phyloP scores from a whole-genome alignment of 225 moss, liverwort and hornwort genomes.

The Antitrichia curtipendula region DNA sequence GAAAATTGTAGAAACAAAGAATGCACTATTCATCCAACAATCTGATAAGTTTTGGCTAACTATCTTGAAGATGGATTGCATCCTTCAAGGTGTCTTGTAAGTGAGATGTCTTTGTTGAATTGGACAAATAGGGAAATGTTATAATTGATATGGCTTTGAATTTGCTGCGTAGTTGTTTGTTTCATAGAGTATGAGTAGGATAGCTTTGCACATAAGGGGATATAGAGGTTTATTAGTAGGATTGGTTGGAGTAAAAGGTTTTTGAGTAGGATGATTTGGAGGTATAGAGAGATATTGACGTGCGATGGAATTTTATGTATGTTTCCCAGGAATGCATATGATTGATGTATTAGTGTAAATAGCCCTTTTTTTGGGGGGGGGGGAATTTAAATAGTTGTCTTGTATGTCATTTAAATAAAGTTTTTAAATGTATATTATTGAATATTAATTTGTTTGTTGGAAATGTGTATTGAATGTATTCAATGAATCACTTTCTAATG shows the following conservation, averaged over 20 bases:
- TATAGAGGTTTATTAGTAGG: no score
- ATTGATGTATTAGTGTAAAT: not conserved
- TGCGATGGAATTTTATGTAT: not conserved
- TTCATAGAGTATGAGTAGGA: not conserved
- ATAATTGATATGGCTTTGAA: not conserved
- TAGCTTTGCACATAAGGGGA: no score
- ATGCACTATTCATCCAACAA: no score
- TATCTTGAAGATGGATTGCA: no score
- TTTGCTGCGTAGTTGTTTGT: fast-evolving
- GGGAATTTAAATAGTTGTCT: no score
- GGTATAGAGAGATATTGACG: not conserved
- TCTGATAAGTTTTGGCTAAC: no score
- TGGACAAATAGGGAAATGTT: not conserved
- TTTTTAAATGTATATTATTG: no score
- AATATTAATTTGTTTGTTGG: not conserved
- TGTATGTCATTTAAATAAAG: no score
- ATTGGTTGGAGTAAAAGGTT: fast-evolving
- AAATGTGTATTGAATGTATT: not conserved
- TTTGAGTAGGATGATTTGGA: not conserved
- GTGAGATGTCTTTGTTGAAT: not conserved
- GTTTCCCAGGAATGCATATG: not conserved
- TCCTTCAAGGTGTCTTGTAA: not conserved
- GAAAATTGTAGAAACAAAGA: no score
- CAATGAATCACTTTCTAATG: no score
- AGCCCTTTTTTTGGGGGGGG: no score